Percentiles rank a stretch among this genome's conserved stretches.
Conservation (phyloP, 139 green algal species). For the Micractinium sp. region DNA sequence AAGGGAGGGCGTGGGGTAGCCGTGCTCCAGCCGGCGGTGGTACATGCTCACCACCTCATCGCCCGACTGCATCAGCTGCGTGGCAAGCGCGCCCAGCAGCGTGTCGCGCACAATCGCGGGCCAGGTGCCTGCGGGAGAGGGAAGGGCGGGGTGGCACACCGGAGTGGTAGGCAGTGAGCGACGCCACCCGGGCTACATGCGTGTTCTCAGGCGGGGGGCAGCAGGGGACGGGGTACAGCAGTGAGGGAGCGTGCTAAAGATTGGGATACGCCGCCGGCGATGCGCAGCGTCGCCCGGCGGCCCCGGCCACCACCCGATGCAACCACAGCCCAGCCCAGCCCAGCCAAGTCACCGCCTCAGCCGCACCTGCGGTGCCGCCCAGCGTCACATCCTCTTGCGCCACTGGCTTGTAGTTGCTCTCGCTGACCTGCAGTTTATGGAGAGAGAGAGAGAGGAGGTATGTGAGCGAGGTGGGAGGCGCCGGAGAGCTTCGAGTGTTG, state of each 20-base stretch:
- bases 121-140: constrained; percentile 55
- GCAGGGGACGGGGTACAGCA: too few species aligned
- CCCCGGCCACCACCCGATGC: background rate
- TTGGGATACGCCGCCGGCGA: background rate
- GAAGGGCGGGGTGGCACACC: background rate
- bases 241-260: background rate
- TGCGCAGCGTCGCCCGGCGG: too few species aligned
- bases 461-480: background rate
- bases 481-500: too few species aligned
- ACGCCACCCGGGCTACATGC: too few species aligned
- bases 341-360: constrained; percentile 22
- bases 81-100: constrained; percentile 80
- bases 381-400: constrained; percentile 63
- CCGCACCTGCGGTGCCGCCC: constrained; percentile 59
- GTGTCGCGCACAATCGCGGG: constrained; percentile 78
- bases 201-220: too few species aligned
- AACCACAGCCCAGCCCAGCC: constrained; percentile 26
- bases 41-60: constrained; percentile 88
- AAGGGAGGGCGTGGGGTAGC: constrained; percentile 89
- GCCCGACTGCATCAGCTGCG: constrained; percentile 65
- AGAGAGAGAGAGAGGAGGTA: background rate
- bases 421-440: constrained; percentile 22
- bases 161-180: too few species aligned
- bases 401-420: constrained; percentile 82
- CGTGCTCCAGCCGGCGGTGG: constrained; percentile 84